These are phyloP conservation scores for Fonsecaea multimorphosa DNA, from an alignment of 2,329 filamentous ascomycete species.

Conservation along the genomic window DNA sequence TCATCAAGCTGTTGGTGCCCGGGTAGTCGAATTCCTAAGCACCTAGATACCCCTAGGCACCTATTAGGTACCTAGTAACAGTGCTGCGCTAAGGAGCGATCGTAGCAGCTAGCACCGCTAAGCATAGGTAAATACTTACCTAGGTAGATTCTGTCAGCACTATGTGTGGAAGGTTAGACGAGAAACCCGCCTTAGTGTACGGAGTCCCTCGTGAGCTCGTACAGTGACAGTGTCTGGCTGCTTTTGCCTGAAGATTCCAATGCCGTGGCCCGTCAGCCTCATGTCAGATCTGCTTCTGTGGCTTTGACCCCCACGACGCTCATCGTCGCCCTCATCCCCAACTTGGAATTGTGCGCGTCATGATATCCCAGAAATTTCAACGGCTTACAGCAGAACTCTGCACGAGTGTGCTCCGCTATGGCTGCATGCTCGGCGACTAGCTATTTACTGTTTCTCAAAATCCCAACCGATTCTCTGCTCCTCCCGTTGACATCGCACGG, in stretches of 20 bases:
- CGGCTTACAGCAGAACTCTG: slow-evolving; percentile 11
- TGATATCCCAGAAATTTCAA: slow-evolving; percentile 18
- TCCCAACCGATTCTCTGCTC: neutral
- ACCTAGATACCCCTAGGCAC: no score
- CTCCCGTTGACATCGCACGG: slow-evolving; percentile 1
- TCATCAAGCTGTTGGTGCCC: neutral
- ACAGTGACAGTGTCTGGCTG: neutral
- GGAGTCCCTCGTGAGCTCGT: no score
- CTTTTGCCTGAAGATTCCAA: neutral
- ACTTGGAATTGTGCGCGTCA: slow-evolving; percentile 17
- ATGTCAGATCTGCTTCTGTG: neutral
- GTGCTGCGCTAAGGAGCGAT: no score
- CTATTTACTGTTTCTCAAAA: neutral
- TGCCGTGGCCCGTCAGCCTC: slow-evolving; percentile 7
- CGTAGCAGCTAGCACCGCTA: no score
- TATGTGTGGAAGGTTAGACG: neutral
- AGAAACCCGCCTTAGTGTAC: no score
- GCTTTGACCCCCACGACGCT: neutral
- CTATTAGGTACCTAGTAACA: no score
- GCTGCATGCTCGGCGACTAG: neutral
- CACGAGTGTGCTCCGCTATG: neutral
- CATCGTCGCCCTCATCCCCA: slow-evolving; percentile 1
- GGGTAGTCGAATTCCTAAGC: no score
- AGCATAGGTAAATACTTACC: no score
- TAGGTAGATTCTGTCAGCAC: neutral